A percentile compares a stretch with the other conserved stretches of the same genome.
Evolutionary conservation across 2,329 filamentous ascomycete genomes (phyloP).

Genomic region (Tolypocladium paradoxum): DNA sequence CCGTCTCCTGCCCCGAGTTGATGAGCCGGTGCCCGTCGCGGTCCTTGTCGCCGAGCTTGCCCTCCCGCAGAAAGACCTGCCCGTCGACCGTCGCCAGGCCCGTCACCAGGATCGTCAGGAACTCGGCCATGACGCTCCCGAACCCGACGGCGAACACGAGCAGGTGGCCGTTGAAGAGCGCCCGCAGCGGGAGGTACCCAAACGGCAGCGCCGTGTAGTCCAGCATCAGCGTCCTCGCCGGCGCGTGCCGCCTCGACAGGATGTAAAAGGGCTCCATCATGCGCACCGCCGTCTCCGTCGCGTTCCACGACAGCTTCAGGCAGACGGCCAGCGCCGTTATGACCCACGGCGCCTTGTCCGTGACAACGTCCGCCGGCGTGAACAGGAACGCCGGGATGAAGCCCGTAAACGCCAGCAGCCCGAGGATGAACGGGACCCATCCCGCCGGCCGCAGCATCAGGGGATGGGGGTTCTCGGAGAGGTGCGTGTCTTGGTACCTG

Average conservation of each 20-base stretch:
- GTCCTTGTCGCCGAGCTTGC: constrained; percentile 1
- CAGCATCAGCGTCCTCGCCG: constrained; percentile 53
- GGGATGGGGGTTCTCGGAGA: constrained; percentile 54
- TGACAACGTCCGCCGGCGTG: constrained; percentile 39
- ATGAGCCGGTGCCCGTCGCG: constrained; percentile 15
- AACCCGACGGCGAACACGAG: constrained; percentile 59
- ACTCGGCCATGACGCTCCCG: constrained; percentile 61
- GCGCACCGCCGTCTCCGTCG: constrained; percentile 57
- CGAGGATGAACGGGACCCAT: constrained; percentile 48
- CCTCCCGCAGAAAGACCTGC: constrained; percentile 38
- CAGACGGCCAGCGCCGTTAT: constrained; percentile 54
- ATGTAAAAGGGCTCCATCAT: constrained; percentile 69
- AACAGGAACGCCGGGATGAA: constrained; percentile 56
- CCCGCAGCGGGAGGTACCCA: constrained; percentile 50
- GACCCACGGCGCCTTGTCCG: constrained; percentile 53
- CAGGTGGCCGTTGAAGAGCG: constrained; percentile 51
- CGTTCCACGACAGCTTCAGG: constrained; percentile 59
- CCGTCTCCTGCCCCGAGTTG: constrained; percentile 48
- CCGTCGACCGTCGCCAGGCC: constrained; percentile 56
- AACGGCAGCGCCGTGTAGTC: constrained; percentile 67
- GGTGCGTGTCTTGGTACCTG: constrained; percentile 36
- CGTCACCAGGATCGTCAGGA: constrained; percentile 59
- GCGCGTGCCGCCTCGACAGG: constrained; percentile 54
- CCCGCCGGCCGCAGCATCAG: constrained; percentile 54
- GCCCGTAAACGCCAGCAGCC: constrained; percentile 43